Base-by-base conservation (phyloP, 2,329 filamentous ascomycete genomes). In the Bipolaris victoriae region DNA sequence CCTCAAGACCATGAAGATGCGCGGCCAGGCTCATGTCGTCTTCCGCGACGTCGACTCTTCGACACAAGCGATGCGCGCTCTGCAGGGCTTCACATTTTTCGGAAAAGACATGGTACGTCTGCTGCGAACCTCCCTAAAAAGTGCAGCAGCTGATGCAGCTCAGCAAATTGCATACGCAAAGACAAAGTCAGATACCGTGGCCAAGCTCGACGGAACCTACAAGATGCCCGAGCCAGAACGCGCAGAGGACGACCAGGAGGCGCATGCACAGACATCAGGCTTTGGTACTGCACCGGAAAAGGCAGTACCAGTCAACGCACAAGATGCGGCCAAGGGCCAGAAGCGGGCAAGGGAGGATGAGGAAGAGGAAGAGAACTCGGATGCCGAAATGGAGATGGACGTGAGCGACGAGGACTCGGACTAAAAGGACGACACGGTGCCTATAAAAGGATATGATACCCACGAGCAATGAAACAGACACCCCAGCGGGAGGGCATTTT, bases 131-230 rank as follows among this genome's bases (percentile, higher is more conserved):
- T 31, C 16, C 16, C 15, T n/a, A 31, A 9, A 1, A 13, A 6
- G 13, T 9, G 7, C 13, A 3, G 5, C 18, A 22, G 15, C 51
- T 58, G 3, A 58, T 13, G 46, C 15, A 37, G 10, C 5, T 31
- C 66, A 98, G 94, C 90, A 88, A 86, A 92, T 99, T 67, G 83
- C 89, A 64, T 99, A 98, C 76, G 92, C 91, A 55, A 97, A 93
- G 77, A 88, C 88, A 55, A 94, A 94, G 73, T 97, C 93, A 3
- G 84, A 97, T 75, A 89, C 90, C 22, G 87, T 99, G 61, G 87
- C 92, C 33, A 97, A 96, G 77, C 87, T 99, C 51, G 93, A 97
- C 65, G 95, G 95, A 61, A 94, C 91, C 13, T 97, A 92, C 79
- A 88, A 88, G 71, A 84, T 90, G 66, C 87, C 91, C 13, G 79